phyloP scores from a whole-genome alignment of 2,329 filamentous ascomycete species.

The Trichoderma guizhouense region DNA sequence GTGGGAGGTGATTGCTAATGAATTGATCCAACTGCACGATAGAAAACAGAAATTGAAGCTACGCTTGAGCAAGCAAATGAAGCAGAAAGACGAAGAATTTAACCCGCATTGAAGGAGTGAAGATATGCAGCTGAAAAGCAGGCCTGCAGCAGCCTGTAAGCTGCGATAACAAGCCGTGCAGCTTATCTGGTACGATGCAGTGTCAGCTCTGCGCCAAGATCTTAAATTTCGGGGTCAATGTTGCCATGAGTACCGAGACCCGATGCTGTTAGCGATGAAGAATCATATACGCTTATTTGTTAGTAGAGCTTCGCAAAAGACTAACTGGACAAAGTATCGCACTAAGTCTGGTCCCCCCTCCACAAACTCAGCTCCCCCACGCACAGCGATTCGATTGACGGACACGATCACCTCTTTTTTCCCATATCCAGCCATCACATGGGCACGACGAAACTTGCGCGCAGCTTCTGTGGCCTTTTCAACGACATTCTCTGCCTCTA shows the following conservation, averaged over 20 bases:
- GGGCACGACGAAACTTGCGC: background rate
- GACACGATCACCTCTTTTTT: conserved; percentile 7
- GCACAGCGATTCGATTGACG: background rate
- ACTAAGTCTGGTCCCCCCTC: background rate
- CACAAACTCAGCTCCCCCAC: conserved; percentile 14
- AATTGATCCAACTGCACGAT: background rate
- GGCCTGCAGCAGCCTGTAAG: background rate
- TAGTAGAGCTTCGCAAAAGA: background rate
- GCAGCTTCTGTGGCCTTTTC: background rate
- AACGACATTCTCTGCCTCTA: conserved; percentile 14
- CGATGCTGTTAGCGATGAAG: background rate
- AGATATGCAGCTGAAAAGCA: conserved; percentile 11
- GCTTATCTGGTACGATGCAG: background rate
- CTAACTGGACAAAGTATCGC: background rate
- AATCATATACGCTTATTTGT: too few relatives aligned
- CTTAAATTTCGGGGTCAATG: background rate
- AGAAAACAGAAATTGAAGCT: background rate
- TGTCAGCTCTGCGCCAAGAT: conserved; percentile 4
- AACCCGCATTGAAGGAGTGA: background rate
- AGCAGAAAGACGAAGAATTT: background rate
- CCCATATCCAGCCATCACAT: background rate
- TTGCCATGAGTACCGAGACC: background rate
- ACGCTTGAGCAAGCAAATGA: background rate
- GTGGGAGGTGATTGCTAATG: background rate
- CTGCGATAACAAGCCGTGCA: conserved; percentile 4